Base-by-base conservation (phyloP, 2,329 filamentous ascomycete genomes). In the Ceratocystiopsis sp. region DNA sequence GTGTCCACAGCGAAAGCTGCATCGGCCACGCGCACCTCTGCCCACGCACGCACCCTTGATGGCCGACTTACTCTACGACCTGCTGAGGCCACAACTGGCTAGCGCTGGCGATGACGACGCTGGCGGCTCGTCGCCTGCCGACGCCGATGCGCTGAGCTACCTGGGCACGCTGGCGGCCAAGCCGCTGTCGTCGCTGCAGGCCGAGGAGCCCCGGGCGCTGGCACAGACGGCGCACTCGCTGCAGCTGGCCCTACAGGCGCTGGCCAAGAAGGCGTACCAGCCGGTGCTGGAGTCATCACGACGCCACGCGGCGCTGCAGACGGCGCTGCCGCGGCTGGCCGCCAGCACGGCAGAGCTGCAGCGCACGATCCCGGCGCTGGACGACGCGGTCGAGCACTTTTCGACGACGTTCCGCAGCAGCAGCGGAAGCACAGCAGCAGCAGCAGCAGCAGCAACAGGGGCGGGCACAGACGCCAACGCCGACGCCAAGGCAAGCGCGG, bases 221-320 rank as follows among this genome's bases (percentile, higher is more conserved):
- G 67, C 80, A 0, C 84, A 95, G 54, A 71, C 78, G 44, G 80
- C 82, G 4, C 85, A 95, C 48, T 82, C 84, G 0, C 73, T 83
- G 36, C 71, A 89, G 14, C 74, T 93, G 36, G 84, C 85, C 1
- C 71, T 96, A 1, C 91, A 98, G 58, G 74, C 77, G 0, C 75
- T 96, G 41, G 89, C 87, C 9, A 93, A 93, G 53, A 82, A 84
- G 51, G 94, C 87, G 1, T 80, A 95, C 60, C 84, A 80, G 56
- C 71, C 79, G 16, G 78, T 96, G 50, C 86, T 95, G 52, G 69
- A 78, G 42, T 91, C 89, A 4, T 78, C 84, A 18, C 73, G 77
- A 51, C 79, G 83, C 52, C 78, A 96, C 53, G 71, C 75, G n/a
- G 77, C 76, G 11, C 69, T 96, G 9, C 68, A 69, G 41, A 67